These are phyloP conservation scores for Leishmania lainsoni DNA, from an alignment of 208 protist species.

Conservation along the genomic window DNA sequence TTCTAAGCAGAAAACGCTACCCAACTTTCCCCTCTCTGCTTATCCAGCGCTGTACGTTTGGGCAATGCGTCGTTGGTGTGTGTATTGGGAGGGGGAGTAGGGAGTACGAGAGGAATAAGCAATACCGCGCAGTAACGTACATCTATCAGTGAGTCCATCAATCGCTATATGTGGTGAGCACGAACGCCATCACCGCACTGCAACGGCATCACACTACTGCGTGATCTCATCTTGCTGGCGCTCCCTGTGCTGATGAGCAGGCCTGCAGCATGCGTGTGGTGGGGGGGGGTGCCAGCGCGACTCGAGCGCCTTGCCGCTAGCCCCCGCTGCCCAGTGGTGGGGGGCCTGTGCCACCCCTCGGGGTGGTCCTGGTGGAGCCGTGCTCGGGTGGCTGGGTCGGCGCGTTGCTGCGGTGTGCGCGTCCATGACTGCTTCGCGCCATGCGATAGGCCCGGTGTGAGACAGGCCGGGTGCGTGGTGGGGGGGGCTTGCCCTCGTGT, in stretches of 20 bases:
- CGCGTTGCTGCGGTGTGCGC: neutral
- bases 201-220: neutral
- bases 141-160: neutral
- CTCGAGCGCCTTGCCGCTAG: neutral
- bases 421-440: neutral
- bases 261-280: neutral
- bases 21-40: constrained; percentile 78
- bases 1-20: constrained; percentile 93
- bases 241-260: neutral
- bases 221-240: neutral
- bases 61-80: neutral
- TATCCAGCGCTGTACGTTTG: neutral
- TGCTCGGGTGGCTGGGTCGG: neutral
- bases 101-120: neutral
- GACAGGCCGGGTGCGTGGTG: neutral
- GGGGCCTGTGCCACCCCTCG: no score
- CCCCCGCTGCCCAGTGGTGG: neutral
- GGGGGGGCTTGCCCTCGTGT: neutral
- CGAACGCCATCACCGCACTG: neutral
- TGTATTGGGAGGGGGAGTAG: neutral
- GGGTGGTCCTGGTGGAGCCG: neutral
- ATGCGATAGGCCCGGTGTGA: neutral
- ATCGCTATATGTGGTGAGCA: neutral
- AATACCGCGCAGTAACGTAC: neutral
- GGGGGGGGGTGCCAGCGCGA: neutral